A percentile compares a stretch with the other conserved stretches of the same genome.
phyloP scores from a whole-genome alignment of 176 grass and related monocot genomes.

The Zoysia pacifica region DNA sequence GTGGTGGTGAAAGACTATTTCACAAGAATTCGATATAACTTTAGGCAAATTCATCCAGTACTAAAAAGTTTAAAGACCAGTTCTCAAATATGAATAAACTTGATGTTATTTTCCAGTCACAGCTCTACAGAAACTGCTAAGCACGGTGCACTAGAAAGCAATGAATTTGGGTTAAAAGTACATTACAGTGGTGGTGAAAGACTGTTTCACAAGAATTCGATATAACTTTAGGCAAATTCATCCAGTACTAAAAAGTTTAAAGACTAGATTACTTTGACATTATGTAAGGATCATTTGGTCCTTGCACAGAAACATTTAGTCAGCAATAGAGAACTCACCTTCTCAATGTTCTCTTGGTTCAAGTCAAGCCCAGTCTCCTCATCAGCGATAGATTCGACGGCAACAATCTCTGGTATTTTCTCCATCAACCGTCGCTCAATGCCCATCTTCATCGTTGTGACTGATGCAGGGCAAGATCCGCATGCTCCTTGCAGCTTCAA shows the following conservation, averaged over 20 bases:
- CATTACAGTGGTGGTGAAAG: no score
- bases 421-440: constrained; percentile 94
- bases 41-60: background rate
- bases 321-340: constrained; percentile 44
- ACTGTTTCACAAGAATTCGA: no score
- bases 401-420: constrained; percentile 94
- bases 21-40: constrained; percentile 5
- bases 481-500: constrained; percentile 93
- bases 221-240: background rate
- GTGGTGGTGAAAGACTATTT: background rate
- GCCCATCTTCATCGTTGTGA: constrained; percentile 93
- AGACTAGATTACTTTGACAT: background rate
- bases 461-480: constrained; percentile 91
- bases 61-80: no score
- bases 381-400: constrained; percentile 75
- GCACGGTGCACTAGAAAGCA: no score
- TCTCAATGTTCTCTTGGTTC: constrained; percentile 88
- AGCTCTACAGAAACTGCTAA: no score
- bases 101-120: no score
- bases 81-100: no score
- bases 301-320: constrained; percentile 9
- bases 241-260: constrained; percentile 23
- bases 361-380: constrained; percentile 90
- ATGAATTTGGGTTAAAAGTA: no score
- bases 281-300: background rate